phyloP scores from a whole-genome alignment of 768 basidiomycete species.

The Mycena galericulata region DNA sequence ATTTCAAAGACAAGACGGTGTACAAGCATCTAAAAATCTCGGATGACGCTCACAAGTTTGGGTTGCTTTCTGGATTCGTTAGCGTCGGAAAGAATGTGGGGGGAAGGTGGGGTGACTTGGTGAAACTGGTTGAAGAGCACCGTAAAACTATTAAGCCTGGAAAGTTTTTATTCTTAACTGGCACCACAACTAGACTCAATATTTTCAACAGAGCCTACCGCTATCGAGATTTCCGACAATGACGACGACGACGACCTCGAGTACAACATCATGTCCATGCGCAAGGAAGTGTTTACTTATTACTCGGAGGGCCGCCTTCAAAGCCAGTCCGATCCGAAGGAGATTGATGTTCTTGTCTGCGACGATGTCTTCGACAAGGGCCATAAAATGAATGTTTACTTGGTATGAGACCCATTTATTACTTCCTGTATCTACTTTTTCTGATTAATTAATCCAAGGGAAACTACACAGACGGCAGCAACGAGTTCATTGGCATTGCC shows the following conservation, averaged over 20 bases:
- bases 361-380: not conserved
- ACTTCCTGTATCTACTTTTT: not conserved
- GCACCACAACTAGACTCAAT: not conserved
- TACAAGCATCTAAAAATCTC: not conserved
- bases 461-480: not conserved
- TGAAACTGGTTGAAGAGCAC: not conserved
- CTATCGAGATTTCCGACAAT: not conserved
- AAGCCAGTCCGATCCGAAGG: not conserved
- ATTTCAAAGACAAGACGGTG: not conserved
- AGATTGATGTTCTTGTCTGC: not conserved
- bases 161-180: no score
- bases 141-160: not conserved
- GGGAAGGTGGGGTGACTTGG: not conserved
- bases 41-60: not conserved
- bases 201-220: not conserved
- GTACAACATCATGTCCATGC: not conserved
- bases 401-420: not conserved
- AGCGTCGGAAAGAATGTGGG: not conserved
- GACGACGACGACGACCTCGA: not conserved
- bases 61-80: no score
- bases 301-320: not conserved
- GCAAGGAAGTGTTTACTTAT: not conserved
- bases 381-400: not conserved
- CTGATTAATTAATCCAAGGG: not conserved
- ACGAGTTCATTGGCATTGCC: not conserved